These are phyloP conservation scores for Gilbertella persicaria DNA, from an alignment of 371 early-diverging fungal genomes.

Conservation along the genomic window DNA sequence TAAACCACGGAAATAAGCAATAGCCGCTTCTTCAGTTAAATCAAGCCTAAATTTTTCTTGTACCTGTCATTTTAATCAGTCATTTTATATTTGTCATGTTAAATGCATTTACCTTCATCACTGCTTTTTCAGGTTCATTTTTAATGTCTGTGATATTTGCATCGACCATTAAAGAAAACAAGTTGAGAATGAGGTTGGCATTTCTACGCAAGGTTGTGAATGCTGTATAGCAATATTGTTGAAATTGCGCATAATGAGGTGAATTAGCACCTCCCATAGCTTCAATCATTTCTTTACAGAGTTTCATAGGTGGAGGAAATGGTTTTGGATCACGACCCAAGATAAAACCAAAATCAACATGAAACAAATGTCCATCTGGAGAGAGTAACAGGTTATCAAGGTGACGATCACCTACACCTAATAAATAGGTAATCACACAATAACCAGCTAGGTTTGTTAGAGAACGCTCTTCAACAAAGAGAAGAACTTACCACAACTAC, in stretches of 20 bases:
- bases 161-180: slow-evolving; percentile 95
- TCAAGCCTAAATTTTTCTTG: slow-evolving; percentile 94
- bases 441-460: too few species aligned
- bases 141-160: slow-evolving; percentile 95
- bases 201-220: slow-evolving; percentile 90
- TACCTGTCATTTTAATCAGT: too few species aligned
- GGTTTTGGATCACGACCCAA: slow-evolving; percentile 98
- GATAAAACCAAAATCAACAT: slow-evolving; percentile 98
- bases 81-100: too few species aligned
- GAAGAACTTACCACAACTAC: slow-evolving; percentile 79
- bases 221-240: slow-evolving; percentile 89
- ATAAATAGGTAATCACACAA: slow-evolving; percentile 95
- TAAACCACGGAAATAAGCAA: slow-evolving; percentile 86
- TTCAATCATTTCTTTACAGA: slow-evolving; percentile 99
- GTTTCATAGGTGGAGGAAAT: slow-evolving; percentile 98
- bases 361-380: slow-evolving; percentile 88
- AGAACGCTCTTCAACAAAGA: slow-evolving; percentile 32
- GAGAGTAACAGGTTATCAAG: slow-evolving; percentile 95
- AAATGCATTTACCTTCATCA: slow-evolving; percentile 84
- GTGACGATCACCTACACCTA: slow-evolving; percentile 99
- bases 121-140: slow-evolving; percentile 95
- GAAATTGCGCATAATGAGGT: slow-evolving; percentile 82
- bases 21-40: slow-evolving; percentile 92
- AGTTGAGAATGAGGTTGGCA: slow-evolving; percentile 91
- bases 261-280: slow-evolving; percentile 94